Evolutionary conservation across 1,284 basidiomycete species (phyloP).

Genomic region (Exobasidium rhododendri): DNA sequence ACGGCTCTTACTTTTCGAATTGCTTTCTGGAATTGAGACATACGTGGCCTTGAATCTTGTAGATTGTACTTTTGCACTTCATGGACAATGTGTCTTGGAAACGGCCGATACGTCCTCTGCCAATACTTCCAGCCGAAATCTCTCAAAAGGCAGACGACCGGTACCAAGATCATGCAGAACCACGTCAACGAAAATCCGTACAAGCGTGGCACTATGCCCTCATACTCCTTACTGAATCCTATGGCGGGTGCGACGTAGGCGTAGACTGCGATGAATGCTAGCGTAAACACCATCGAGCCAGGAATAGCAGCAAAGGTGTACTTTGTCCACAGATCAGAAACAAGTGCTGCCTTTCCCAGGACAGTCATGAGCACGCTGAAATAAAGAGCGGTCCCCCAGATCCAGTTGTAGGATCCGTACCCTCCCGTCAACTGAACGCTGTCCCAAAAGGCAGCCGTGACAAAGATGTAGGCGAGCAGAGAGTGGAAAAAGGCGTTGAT

Average conservation of each 20-base stretch:
- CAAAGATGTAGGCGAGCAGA: constrained; percentile 82
- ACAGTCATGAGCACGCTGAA: constrained; percentile 89
- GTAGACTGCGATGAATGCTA: constrained; percentile 88
- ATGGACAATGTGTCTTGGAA: constrained; percentile 93
- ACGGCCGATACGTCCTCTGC: constrained; percentile 76
- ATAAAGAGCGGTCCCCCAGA: constrained; percentile 90
- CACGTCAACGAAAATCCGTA: constrained; percentile 87
- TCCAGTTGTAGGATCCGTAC: constrained; percentile 86
- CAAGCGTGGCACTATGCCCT: constrained; percentile 77
- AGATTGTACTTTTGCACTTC: constrained; percentile 89
- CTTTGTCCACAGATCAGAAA: constrained; percentile 99
- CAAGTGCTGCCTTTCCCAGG: constrained; percentile 91
- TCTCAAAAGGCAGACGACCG: constrained; percentile 78
- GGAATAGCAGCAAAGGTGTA: constrained; percentile 84
- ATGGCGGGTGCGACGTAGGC: constrained; percentile 76
- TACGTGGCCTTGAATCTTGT: constrained; percentile 91
- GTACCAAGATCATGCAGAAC: constrained; percentile 81
- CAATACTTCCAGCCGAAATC: constrained; percentile 61
- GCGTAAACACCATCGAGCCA: constrained; percentile 91
- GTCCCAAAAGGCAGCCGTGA: constrained; percentile 84
- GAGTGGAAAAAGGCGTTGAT: constrained; percentile 77
- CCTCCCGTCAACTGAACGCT: constrained; percentile 69
- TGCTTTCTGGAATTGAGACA: constrained; percentile 72
- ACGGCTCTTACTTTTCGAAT: constrained; percentile 53
- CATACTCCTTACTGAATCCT: constrained; percentile 77